Base-by-base conservation (phyloP, 306 rosid species). In the Parietaria judaica region DNA sequence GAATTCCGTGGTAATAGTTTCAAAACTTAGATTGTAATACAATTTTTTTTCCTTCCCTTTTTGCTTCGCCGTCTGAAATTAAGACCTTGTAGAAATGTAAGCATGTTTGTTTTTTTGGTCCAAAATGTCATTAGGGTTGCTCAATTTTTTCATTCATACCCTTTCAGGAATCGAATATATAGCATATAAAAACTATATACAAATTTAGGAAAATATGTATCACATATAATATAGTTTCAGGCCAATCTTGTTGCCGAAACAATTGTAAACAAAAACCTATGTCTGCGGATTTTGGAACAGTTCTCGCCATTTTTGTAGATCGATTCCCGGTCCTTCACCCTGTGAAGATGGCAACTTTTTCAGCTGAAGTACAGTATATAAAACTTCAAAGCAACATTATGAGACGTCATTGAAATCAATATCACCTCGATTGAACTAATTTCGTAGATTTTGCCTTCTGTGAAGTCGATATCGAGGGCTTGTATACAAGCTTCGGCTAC, bases 401-500 rank as follows among this genome's bases (percentile, higher is more conserved):
- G 6, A 5, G 35, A 3, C 12, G 43, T 23, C 12, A 46, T 8
- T 44, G 51, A 6, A 16, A 16, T n/a, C 6, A 72, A 65, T 56
- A 58, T 78, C 79, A 91, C 97, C 96, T 83, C 91, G 60, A 91
- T 77, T 45, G 97, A 87, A 78, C 69, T 85, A 46, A 91, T 72
- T 79, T 91, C 97, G 51, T 80, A 91, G 1, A 64, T 59, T 72
- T 91, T 76, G 60, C 95, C 91, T 75, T 81, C 78, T n/a, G 96
- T 88, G 75, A 71, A 83, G 71, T 85, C 90, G 13, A 88, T 81
- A 79, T 88, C 96, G 45, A 91, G 73, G 16, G 92, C 96, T 73
- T 88, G 96, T 52, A 91, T 23, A 72, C 98, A 91, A 70, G 98
- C 96, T 82, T 91, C 98, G 17, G 98, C 98, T 73, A 91, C 95